A percentile compares a stretch with the other conserved stretches of the same genome.
phyloP scores from a whole-genome alignment of 768 basidiomycete species.

The Cystobasidium onofrii region DNA sequence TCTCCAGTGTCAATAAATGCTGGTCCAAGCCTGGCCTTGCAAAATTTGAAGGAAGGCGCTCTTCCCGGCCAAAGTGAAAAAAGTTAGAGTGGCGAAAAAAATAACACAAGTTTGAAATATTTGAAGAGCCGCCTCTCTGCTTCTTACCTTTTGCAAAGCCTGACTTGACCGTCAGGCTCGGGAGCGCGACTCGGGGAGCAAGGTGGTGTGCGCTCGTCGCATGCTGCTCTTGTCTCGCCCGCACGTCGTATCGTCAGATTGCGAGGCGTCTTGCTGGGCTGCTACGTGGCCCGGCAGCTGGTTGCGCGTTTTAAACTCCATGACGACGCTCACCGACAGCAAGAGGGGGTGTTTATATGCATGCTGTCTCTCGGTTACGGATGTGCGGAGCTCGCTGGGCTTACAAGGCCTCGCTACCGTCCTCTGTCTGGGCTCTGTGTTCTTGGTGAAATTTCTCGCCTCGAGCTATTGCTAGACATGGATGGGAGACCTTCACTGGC shows the following conservation, averaged over 20 bases:
- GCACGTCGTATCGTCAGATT: constrained; percentile 27
- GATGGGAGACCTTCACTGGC: neutral
- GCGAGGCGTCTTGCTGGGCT: constrained; percentile 23
- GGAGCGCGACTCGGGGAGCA: neutral
- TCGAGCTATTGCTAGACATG: neutral
- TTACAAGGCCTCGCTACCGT: neutral
- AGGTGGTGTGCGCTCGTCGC: neutral
- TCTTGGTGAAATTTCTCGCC: neutral
- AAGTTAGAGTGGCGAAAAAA: neutral
- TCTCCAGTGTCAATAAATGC: too few relatives aligned
- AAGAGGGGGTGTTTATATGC: neutral
- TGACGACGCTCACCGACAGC: constrained; percentile 27
- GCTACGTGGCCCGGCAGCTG: neutral
- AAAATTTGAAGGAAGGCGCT: neutral
- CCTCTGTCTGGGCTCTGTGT: neutral
- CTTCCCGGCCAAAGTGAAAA: neutral
- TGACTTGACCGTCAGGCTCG: neutral
- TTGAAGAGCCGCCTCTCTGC: neutral
- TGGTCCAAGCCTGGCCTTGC: too few relatives aligned
- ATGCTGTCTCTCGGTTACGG: neutral
- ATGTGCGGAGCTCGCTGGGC: neutral
- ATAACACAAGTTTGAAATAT: neutral
- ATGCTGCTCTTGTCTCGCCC: neutral
- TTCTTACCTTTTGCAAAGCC: neutral
- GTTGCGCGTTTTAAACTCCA: constrained; percentile 29